These are phyloP conservation scores for Trichoderma semiorbis DNA, from an alignment of 2,329 filamentous ascomycete species.

Conservation along the genomic window DNA sequence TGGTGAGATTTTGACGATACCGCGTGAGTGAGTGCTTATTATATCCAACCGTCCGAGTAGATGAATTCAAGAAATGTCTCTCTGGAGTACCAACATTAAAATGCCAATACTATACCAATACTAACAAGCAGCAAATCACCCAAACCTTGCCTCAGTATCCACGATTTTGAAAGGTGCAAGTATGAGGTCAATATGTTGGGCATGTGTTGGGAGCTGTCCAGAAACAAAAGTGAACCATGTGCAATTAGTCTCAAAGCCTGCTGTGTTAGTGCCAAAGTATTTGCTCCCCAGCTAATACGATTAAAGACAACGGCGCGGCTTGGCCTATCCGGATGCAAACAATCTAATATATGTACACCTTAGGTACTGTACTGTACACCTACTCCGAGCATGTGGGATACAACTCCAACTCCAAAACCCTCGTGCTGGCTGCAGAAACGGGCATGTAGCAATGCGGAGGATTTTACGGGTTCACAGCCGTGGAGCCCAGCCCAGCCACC, in stretches of 20 bases:
- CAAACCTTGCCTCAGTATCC: background rate
- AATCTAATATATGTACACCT: background rate
- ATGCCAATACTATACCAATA: background rate
- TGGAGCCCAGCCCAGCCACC: background rate
- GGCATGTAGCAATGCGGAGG: background rate
- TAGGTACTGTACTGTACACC: background rate
- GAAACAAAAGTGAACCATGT: background rate
- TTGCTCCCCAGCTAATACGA: background rate
- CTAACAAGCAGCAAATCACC: background rate
- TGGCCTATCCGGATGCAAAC: background rate
- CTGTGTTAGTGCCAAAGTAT: background rate
- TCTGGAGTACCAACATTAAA: no score
- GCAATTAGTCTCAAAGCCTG: background rate
- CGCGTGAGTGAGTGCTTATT: background rate
- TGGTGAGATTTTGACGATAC: background rate
- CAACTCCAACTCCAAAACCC: background rate
- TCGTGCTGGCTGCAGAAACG: background rate
- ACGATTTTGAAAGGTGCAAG: background rate
- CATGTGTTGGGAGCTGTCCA: background rate
- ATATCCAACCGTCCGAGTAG: background rate
- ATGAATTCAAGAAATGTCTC: background rate
- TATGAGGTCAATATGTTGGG: background rate
- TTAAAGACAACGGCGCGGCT: background rate
- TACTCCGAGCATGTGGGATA: background rate
- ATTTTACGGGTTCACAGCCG: slow-evolving; percentile 5